Evolutionary conservation across 768 basidiomycete genomes (phyloP).

Genomic region (Fomitopsis pulvina): DNA sequence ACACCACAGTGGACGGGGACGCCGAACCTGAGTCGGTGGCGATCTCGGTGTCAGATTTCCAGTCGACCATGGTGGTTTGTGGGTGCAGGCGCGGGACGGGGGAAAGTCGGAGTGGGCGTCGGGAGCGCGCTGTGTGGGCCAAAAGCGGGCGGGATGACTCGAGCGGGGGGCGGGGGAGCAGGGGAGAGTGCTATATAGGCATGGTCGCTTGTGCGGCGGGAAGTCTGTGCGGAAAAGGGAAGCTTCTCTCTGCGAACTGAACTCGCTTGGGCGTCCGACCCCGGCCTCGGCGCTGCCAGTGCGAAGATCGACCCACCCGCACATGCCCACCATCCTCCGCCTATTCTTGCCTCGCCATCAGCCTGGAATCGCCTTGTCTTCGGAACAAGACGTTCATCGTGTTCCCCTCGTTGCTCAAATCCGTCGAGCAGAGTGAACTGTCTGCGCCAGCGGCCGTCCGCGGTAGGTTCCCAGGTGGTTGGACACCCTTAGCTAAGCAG

Average conservation of each 20-base stretch:
- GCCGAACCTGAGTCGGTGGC: constrained; percentile 29
- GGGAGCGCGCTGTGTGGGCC: background rate
- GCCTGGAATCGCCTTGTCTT: too few relatives aligned
- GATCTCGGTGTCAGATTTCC: constrained; percentile 33
- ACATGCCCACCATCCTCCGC: too few relatives aligned
- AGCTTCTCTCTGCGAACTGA: too few relatives aligned
- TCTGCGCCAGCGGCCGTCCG: too few relatives aligned
- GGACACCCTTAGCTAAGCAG: background rate
- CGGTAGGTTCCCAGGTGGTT: background rate
- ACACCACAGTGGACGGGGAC: background rate
- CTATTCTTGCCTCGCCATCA: too few relatives aligned
- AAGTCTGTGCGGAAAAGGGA: background rate
- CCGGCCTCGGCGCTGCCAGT: too few relatives aligned
- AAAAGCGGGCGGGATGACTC: constrained; percentile 6
- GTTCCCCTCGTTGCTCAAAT: too few relatives aligned
- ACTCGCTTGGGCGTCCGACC: too few relatives aligned
- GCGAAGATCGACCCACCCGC: too few relatives aligned
- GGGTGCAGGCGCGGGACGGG: background rate
- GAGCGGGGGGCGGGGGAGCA: constrained; percentile 1
- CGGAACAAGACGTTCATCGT: too few relatives aligned
- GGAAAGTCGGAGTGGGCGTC: background rate
- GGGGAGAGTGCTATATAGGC: constrained; percentile 2
- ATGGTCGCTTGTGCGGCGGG: background rate
- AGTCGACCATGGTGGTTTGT: constrained; percentile 30
- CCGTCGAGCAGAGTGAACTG: too few relatives aligned